Evolutionary conservation across 768 basidiomycete genomes (phyloP).

Genomic region (Amanita pseudoporphyria): DNA sequence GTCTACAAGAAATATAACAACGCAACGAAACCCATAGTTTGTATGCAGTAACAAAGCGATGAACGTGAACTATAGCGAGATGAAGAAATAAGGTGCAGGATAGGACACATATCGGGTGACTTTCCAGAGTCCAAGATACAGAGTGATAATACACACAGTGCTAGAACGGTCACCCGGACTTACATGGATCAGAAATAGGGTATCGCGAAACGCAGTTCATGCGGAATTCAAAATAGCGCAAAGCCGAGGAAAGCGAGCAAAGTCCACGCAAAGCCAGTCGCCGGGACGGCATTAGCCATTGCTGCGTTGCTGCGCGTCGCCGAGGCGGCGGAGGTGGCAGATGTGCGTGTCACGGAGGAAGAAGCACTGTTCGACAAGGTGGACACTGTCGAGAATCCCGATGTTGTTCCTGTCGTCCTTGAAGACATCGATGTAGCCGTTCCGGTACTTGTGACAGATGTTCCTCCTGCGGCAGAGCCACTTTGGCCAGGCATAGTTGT

Average conservation of each 20-base stretch:
- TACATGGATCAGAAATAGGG: background rate
- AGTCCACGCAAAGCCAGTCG: background rate
- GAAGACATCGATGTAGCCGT: background rate
- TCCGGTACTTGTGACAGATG: background rate
- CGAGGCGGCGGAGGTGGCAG: background rate
- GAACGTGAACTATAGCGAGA: background rate
- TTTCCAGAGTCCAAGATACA: background rate
- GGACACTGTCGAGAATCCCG: background rate
- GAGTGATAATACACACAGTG: background rate
- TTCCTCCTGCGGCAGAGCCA: background rate
- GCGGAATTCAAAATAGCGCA: background rate
- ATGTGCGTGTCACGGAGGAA: background rate
- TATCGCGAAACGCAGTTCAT: background rate
- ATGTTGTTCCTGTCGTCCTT: background rate
- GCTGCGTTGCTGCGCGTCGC: background rate
- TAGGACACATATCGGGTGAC: background rate
- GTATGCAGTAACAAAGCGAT: background rate
- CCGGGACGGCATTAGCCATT: background rate
- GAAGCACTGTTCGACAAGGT: background rate
- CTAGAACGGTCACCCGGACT: background rate
- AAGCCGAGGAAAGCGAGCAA: background rate
- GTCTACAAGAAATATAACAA: background rate
- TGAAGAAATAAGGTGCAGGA: background rate
- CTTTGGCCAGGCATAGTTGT: background rate
- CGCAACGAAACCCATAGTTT: background rate